Evolutionary conservation across 192 early-diverging fungal species (phyloP).

Genomic region (Rhizoclosmatium globosum): DNA sequence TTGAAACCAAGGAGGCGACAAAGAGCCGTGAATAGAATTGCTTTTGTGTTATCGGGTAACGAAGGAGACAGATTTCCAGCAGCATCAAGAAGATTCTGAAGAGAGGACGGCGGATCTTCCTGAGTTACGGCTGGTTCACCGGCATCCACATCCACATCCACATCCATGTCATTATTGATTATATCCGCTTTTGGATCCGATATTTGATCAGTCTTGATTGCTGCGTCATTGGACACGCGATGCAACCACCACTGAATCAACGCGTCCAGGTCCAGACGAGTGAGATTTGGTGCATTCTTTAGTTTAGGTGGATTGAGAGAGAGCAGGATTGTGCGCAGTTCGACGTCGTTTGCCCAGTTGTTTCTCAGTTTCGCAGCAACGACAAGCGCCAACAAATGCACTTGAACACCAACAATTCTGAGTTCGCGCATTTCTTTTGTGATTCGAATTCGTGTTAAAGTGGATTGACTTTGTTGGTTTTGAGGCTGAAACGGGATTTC

Average conservation of each 20-base stretch:
- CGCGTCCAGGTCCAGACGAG: no score
- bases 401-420: constrained; percentile 66
- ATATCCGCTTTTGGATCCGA: no score
- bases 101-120: neutral
- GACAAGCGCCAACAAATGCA: constrained; percentile 66
- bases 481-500: no score
- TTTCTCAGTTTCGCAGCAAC: constrained; percentile 65
- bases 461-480: neutral
- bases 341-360: constrained; percentile 57
- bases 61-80: constrained; percentile 22
- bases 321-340: constrained; percentile 44
- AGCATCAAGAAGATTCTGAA: neutral
- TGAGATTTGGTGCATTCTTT: no score
- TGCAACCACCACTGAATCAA: no score
- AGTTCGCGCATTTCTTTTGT: constrained; percentile 50
- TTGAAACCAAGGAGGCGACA: constrained; percentile 59
- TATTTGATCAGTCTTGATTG: neutral
- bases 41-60: constrained; percentile 48
- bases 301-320: no score
- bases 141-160: no score
- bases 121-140: no score
- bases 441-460: neutral
- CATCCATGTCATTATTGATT: no score
- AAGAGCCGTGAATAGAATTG: constrained; percentile 58
- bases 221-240: neutral